Conservation (phyloP, 192 early-diverging fungal genomes). For the Mycoemilia scoparia region DNA sequence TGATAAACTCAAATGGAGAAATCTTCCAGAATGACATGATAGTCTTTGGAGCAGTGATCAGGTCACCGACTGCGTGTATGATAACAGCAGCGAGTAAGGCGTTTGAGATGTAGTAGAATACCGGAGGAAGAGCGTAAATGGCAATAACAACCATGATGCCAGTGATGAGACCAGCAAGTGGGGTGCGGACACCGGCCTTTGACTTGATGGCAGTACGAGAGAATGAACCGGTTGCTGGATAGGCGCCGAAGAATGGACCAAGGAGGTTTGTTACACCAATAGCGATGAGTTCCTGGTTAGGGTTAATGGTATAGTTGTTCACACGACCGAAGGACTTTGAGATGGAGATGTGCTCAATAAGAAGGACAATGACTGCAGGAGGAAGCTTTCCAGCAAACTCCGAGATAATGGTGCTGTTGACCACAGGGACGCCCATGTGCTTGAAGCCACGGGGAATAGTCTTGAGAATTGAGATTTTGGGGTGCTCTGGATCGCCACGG, state of each 20-base stretch:
- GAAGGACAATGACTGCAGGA: slow-evolving; percentile 48
- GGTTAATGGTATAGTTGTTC: slow-evolving; percentile 64
- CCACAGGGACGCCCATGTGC: slow-evolving; percentile 32
- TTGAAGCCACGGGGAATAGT: slow-evolving; percentile 56
- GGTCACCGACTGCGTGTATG: slow-evolving; percentile 64
- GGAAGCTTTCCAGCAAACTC: slow-evolving; percentile 32
- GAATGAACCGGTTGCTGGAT: slow-evolving; percentile 84
- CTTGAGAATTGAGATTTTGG: slow-evolving; percentile 45
- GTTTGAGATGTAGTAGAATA: slow-evolving; percentile 72
- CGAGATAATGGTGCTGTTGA: slow-evolving; percentile 32
- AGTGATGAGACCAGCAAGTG: slow-evolving; percentile 60
- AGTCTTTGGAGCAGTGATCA: slow-evolving; percentile 44
- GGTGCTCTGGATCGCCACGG: slow-evolving; percentile 26
- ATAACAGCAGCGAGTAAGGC: slow-evolving; percentile 69
- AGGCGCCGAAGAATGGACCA: slow-evolving; percentile 73
- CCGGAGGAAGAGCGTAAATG: slow-evolving; percentile 61
- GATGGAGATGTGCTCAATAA: slow-evolving; percentile 86
- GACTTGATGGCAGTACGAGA: slow-evolving; percentile 84
- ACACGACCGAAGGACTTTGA: slow-evolving; percentile 69
- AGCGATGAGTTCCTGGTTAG: slow-evolving; percentile 80
- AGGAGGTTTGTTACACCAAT: slow-evolving; percentile 76
- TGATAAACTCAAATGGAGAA: slow-evolving; percentile 26
- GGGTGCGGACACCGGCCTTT: slow-evolving; percentile 68
- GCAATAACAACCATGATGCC: slow-evolving; percentile 63
- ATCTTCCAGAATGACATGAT: slow-evolving; percentile 45